Base-by-base conservation (phyloP, 2,329 filamentous ascomycete species). In the Diplodia scrobiculata region DNA sequence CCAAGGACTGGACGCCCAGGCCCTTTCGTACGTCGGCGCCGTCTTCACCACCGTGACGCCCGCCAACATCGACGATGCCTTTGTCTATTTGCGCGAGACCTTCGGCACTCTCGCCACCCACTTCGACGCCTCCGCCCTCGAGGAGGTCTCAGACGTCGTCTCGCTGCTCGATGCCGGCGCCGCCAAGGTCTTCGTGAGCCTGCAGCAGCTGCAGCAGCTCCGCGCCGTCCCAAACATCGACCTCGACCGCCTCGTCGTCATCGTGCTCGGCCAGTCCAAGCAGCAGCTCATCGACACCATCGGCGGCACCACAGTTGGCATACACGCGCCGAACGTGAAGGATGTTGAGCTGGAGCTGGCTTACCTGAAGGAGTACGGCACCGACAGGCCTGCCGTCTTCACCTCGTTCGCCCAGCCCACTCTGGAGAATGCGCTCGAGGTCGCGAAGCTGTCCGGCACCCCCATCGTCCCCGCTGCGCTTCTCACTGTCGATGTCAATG, bases 101-200 rank as follows among this genome's bases (percentile, higher is more conserved):
- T 84, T 87, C 69, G 80, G 82, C 64, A 77, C 78, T 9, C 84
- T 86, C 63, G 77, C 83, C 70, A 85, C 91, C 69, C 92, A 90
- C 76, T 85, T 97, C 70, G 91, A 97, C 72, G 92, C 88, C 60
- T 89, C 90, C 4, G 79, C 80, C 25, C 83, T 98, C 47, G 77
- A 85, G 36, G 87, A 87, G 11, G 81, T 82, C 65, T 89, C 92
- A 70, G 90, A 96, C 69, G 82, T 98, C 41, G 80, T 94, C 64
- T 85, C 90, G 54, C 84, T 98, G 41, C 86, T 99, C 66, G 91
- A 99, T 76, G 86, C 88, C 69, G 95, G 95, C 67, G 92, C 92
- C 6, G 86, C 88, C 63, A 95, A 89, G 75, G 89, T 95, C 68
- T 95, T 98, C 76, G 90, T 97, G 60, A 84, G 85, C 19, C 84